Conservation (phyloP, 1,139 yeast genomes). For the Geotrichum histeridarum region DNA sequence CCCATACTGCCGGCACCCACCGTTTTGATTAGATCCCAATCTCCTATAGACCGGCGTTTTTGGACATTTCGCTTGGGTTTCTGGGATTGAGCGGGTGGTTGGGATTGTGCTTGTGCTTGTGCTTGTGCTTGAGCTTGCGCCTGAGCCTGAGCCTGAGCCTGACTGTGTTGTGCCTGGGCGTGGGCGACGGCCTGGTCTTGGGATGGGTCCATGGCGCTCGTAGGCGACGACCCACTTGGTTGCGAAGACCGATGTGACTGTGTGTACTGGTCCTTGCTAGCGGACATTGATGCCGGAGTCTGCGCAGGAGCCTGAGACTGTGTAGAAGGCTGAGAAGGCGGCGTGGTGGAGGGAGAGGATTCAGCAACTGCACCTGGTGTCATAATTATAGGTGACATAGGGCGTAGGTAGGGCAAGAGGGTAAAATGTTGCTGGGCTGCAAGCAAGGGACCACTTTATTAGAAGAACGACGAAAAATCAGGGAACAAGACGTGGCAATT, state of each 20-base stretch:
- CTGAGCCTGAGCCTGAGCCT: background rate
- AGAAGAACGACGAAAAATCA: too few species aligned
- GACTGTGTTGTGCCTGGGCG: background rate
- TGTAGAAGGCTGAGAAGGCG: background rate
- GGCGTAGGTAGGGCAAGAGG: background rate
- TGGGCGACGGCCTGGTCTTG: background rate
- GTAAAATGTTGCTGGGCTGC: background rate
- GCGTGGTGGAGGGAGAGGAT: background rate
- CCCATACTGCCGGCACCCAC: conserved; percentile 99
- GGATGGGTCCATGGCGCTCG: background rate
- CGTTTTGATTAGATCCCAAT: conserved; percentile 92
- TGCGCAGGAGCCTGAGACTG: background rate
- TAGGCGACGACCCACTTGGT: conserved; percentile 11
- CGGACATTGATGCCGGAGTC: background rate
- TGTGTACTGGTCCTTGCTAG: background rate
- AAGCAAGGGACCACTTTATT: background rate
- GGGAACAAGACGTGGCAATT: too few species aligned
- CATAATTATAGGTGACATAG: background rate
- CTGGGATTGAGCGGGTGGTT: background rate
- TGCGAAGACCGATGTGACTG: conserved; percentile 8
- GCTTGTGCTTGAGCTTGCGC: background rate
- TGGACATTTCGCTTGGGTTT: conserved; percentile 18
- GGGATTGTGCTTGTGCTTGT: background rate
- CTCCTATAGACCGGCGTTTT: conserved; percentile 82
- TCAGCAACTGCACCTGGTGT: background rate